Evolutionary conservation across 176 grass and related monocot species (phyloP), one percentile per base, ranked within the genome.

Genomic region (Ensete ventricosum): DNA sequence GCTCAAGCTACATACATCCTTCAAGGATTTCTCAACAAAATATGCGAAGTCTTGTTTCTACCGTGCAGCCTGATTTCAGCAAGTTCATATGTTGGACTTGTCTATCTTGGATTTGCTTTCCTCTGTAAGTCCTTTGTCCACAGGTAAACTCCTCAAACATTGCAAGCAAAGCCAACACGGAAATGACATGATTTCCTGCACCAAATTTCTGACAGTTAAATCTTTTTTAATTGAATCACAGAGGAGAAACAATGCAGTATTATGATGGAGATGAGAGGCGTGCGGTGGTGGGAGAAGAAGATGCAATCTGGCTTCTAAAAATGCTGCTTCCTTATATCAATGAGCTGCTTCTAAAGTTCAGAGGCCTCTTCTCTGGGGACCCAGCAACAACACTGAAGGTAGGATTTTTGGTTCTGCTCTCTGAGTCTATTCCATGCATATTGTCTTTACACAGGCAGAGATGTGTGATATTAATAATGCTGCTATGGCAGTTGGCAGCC

Each of bases 361-460:
- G 82, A 72, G 80, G 78, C 14, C 85, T 99, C 70, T 99, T 99
- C 83, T 91, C 91, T 25, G 96, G 96, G 3, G 88, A 95, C 64
- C 96, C 96, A 62, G 86, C 79, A 48, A 99, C 88, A 9, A 99
- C 96, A 50, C 86, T 95, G 88, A 99, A 99, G 91, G 96, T 95
- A 80, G 34, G 34, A 43, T 43, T 43, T 43, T 43, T 43, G 4
- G 34, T 43, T 43, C 34, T 43, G 34, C 34, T 43, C 34, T 43
- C 34, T 6, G 34, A 43, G 6, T 43, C 34, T 6, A 43, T 43
- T 43, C 34, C 34, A 43, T 43, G 4, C 34, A 6, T 43, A 43
- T 43, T 43, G 34, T 43, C 4, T 43, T 43, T 43, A 43, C 3
- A 43, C 4, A 43, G 34, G 34, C 34, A 43, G 34, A 43, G 34